phyloP scores from a whole-genome alignment of 306 rosid species.

The Vachellia pachyceras region DNA sequence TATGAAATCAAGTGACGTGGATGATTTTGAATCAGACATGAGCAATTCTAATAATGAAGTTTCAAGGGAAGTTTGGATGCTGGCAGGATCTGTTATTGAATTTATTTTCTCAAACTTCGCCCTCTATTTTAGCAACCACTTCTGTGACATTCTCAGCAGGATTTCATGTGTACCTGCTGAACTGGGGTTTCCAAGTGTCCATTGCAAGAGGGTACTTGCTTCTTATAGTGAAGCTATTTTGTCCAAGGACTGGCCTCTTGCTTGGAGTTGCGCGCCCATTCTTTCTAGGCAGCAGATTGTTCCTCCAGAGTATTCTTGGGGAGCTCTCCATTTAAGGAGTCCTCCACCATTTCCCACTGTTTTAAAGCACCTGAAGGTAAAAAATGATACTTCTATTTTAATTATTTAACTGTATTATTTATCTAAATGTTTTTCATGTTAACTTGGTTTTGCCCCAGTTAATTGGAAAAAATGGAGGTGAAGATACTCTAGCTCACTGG shows the following conservation, averaged over 20 bases:
- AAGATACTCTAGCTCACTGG: conserved; percentile 98
- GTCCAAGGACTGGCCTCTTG: conserved; percentile 92
- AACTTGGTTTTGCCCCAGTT: conserved; percentile 52
- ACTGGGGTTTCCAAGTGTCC: conserved; percentile 80
- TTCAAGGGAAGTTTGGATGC: conserved; percentile 80
- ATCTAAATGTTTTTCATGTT: conserved; percentile 33
- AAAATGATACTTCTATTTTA: conserved; percentile 28
- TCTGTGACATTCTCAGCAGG: conserved; percentile 85
- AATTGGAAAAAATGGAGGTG: conserved; percentile 90
- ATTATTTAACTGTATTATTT: conserved; percentile 29
- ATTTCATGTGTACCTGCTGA: conserved; percentile 91
- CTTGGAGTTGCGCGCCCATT: conserved; percentile 96
- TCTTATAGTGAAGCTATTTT: conserved; percentile 84
- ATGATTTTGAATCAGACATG: conserved; percentile 72
- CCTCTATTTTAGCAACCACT: conserved; percentile 77
- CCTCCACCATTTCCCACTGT: conserved; percentile 85
- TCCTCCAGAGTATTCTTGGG: conserved; percentile 97
- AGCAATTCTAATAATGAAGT: conserved; percentile 60
- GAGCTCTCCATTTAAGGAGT: conserved; percentile 79
- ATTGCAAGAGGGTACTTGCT: conserved; percentile 88
- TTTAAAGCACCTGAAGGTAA: conserved; percentile 90
- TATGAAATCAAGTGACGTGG: conserved; percentile 67
- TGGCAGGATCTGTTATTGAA: conserved; percentile 90
- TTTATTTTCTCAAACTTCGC: conserved; percentile 88
- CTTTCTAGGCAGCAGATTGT: conserved; percentile 64